These are phyloP conservation scores for Pezicula neosporulosa DNA, from an alignment of 2,329 filamentous ascomycete genomes.

Conservation along the genomic window DNA sequence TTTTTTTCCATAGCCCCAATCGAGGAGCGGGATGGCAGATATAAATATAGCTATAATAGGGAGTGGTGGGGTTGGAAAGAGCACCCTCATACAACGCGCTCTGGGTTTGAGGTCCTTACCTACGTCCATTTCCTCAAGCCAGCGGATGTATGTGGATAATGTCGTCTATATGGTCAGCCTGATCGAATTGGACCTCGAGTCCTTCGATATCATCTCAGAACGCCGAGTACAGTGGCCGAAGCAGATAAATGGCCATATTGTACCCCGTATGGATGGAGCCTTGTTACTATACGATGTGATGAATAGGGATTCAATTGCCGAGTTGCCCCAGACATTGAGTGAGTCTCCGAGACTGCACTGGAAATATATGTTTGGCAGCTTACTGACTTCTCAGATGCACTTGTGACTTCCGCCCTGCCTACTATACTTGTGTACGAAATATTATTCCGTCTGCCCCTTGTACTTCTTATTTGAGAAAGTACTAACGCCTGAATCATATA, in stretches of 20 bases:
- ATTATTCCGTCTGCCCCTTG: too few species aligned
- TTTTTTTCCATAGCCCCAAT: slow-evolving; percentile 20
- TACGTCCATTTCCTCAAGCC: slow-evolving; percentile 49
- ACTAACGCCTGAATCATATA: too few species aligned
- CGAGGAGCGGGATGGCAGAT: slow-evolving; percentile 37
- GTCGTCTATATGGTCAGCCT: slow-evolving; percentile 55
- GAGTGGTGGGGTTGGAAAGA: slow-evolving; percentile 64
- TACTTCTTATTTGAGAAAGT: too few species aligned
- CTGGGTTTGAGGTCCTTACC: slow-evolving; percentile 52
- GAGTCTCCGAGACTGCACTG: slow-evolving; percentile 39
- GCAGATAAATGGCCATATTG: slow-evolving; percentile 64
- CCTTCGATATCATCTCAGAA: slow-evolving; percentile 56
- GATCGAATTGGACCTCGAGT: slow-evolving; percentile 63
- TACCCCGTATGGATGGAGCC: slow-evolving; percentile 78
- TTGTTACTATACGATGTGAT: slow-evolving; percentile 86
- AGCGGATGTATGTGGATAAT: slow-evolving; percentile 57
- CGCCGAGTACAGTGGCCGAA: slow-evolving; percentile 64
- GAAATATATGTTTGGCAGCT: slow-evolving; percentile 8
- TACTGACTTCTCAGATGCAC: slow-evolving; percentile 53
- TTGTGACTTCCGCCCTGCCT: slow-evolving; percentile 70
- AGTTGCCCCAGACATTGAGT: slow-evolving; percentile 77
- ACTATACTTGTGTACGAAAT: slow-evolving; percentile 61
- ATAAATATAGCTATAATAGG: slow-evolving; percentile 67
- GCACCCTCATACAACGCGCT: slow-evolving; percentile 62
- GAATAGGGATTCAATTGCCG: slow-evolving; percentile 69